These are phyloP conservation scores for Tricholoma terreum DNA, from an alignment of 768 basidiomycete genomes.

Conservation along the genomic window DNA sequence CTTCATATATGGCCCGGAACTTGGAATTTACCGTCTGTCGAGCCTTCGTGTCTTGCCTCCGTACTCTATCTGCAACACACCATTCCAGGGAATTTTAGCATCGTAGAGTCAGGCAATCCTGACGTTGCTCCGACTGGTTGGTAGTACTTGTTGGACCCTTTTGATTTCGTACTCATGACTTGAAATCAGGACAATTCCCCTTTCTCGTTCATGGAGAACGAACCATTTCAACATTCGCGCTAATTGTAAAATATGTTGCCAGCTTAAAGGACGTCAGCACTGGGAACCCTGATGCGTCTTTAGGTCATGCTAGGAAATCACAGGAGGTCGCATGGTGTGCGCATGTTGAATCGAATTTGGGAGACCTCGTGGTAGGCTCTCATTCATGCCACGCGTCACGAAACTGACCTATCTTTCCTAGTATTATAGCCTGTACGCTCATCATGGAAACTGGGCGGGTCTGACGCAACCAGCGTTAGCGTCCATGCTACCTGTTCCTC, in stretches of 20 bases:
- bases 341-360: slow-evolving; percentile 63
- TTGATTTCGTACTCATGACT: not conserved
- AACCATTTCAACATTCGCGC: slow-evolving; percentile 46
- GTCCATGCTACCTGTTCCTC: slow-evolving; percentile 59
- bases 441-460: slow-evolving; percentile 57
- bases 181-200: slow-evolving; percentile 61
- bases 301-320: slow-evolving; percentile 47
- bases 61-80: slow-evolving; percentile 66
- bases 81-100: slow-evolving; percentile 63
- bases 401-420: slow-evolving; percentile 24
- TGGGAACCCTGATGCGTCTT: slow-evolving; percentile 47
- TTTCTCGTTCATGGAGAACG: slow-evolving; percentile 60
- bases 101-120: slow-evolving; percentile 63
- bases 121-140: slow-evolving; percentile 71
- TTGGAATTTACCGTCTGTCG: slow-evolving; percentile 65
- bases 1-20: slow-evolving; percentile 70
- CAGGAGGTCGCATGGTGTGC: slow-evolving; percentile 60
- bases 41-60: slow-evolving; percentile 62
- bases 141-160: slow-evolving; percentile 28
- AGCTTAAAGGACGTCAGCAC: slow-evolving; percentile 36
- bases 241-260: slow-evolving; percentile 66
- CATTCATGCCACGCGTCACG: not conserved
- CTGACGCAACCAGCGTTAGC: slow-evolving; percentile 55
- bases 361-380: slow-evolving; percentile 64
- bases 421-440: slow-evolving; percentile 64